Base-by-base conservation (phyloP, 257 asterid genomes). In the Primulina huaijiensis region DNA sequence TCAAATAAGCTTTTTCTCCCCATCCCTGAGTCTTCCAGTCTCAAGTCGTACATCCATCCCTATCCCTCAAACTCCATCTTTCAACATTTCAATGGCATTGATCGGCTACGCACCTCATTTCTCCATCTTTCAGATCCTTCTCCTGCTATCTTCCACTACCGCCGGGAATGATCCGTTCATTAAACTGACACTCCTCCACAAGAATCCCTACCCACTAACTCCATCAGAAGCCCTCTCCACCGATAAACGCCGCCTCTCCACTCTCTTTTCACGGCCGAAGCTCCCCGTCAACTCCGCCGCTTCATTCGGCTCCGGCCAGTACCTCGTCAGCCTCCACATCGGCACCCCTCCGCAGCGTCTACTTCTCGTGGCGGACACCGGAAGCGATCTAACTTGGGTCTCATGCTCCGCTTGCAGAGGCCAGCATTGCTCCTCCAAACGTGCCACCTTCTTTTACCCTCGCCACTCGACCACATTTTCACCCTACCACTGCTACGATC, bases 351-450 rank as follows among this genome's bases (percentile, higher is more conserved):
- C 96, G 9, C 96, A 87, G 67, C 85, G 72, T 12, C 79, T 91
- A 66, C 82, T 80, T 56, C 84, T 91, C 40, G 82, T 89, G 19
- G 90, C 92, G 1, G 97, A 91, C 38, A 91, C 95, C 19, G 97
- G 97, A n/a, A 91, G 97, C 76, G 97, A 91, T 65, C 91, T 91
- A 67, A 79, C 87, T 50, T 91, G 97, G 97, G 95, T 87, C 31
- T 62, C 81, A 2, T 91, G 97, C 87, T 89, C 97, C 55, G 88
- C 96, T 31, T 89, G 96, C 84, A 68, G 81, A 75, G 81, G 92
- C 81, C 76, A 83, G 25, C 23, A 65, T 43, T 83, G 90, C 64
- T 67, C 75, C 29, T 67, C 75, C 25, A 74, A 81, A 3, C 75
- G 75, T 79, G 80, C 95, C 21, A 62, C 87, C 43, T 59, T 82